Evolutionary conservation across 2,329 filamentous ascomycete species (phyloP).

Genomic region (Sarocladium brachiariae): DNA sequence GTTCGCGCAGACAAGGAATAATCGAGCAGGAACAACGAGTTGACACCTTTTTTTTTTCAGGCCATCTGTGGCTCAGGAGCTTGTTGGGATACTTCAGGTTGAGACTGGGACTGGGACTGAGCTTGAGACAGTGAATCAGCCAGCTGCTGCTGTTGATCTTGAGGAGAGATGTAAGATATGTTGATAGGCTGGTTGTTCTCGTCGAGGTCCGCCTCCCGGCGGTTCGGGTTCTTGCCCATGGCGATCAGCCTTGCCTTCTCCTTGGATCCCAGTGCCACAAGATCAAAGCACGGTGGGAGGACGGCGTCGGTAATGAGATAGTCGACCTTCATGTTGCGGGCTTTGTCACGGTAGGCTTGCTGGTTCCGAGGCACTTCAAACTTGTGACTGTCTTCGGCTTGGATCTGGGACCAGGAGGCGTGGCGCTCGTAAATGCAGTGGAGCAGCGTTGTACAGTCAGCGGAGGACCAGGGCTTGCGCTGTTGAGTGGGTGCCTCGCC

Average conservation of each 20-base stretch:
- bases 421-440: slow-evolving; percentile 27
- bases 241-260: slow-evolving; percentile 34
- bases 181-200: slow-evolving; percentile 30
- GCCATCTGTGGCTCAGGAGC: not conserved
- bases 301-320: slow-evolving; percentile 36
- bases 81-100: not conserved
- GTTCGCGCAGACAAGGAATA: too few relatives aligned
- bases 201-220: slow-evolving; percentile 40
- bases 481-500: slow-evolving; percentile 11
- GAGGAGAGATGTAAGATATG: slow-evolving; percentile 15
- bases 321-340: slow-evolving; percentile 49
- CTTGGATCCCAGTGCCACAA: slow-evolving; percentile 42
- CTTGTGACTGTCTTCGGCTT: slow-evolving; percentile 20
- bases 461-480: slow-evolving; percentile 34
- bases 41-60: not conserved
- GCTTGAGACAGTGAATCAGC: not conserved
- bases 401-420: slow-evolving; percentile 26
- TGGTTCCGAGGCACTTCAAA: slow-evolving; percentile 43
- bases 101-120: not conserved
- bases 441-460: slow-evolving; percentile 36
- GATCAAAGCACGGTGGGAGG: slow-evolving; percentile 43
- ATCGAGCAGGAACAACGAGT: too few relatives aligned
- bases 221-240: slow-evolving; percentile 41
- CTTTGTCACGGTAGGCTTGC: slow-evolving; percentile 51
- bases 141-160: not conserved